A percentile compares a stretch with the other conserved stretches of the same genome.
phyloP scores from a whole-genome alignment of 2,329 filamentous ascomycete genomes.

The Beauveria sp. region DNA sequence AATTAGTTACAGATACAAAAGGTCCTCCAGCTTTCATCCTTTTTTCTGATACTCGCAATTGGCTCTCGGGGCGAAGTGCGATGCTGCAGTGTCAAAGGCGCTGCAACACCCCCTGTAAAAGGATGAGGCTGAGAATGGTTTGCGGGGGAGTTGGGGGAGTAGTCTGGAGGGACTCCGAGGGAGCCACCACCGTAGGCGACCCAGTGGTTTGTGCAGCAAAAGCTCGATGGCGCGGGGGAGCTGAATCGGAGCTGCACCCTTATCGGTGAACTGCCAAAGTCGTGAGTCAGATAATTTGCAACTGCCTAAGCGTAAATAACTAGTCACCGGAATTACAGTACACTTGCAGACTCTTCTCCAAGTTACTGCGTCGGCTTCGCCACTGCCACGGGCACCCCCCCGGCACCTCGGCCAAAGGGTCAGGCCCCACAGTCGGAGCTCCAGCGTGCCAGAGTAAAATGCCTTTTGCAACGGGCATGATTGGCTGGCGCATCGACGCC shows the following conservation, averaged over 20 bases:
- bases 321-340: no score
- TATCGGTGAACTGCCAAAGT: no score
- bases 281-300: neutral
- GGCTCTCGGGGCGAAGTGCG: neutral
- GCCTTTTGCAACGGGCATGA: neutral
- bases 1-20: neutral
- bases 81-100: neutral
- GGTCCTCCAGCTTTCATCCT: neutral
- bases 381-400: neutral
- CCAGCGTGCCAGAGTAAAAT: neutral
- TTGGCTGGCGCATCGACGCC: neutral
- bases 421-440: neutral
- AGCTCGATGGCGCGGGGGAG: conserved; percentile 1
- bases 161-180: neutral
- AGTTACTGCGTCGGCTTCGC: neutral
- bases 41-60: neutral
- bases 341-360: neutral
- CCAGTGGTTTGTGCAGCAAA: neutral
- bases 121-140: neutral
- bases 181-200: neutral
- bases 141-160: conserved; percentile 2
- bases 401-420: conserved; percentile 9
- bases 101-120: conserved; percentile 2
- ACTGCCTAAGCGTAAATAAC: neutral
- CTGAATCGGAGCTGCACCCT: neutral